Evolutionary conservation across 225 moss, liverwort and hornwort species (phyloP), one percentile per base, ranked within the genome.

Genomic region (Ulota crispa): DNA sequence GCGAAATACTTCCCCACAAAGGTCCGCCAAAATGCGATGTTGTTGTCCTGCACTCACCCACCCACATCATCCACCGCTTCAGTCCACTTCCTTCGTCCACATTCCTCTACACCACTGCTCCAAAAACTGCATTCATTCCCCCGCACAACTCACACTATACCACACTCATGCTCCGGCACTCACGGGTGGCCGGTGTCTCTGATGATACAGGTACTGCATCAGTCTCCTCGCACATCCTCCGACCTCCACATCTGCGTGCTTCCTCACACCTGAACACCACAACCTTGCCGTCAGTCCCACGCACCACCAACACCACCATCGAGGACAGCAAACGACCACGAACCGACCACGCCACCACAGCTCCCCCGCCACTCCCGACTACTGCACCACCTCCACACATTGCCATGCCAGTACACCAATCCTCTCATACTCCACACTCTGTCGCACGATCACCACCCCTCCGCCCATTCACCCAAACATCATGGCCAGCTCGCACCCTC

Each of bases 191-290:
- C 96, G 96, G 86, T 92, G 94, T 79, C 99, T 94, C 83, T 99
- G 99, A 81, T 99, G 96, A 72, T 92, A 99, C 80, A 99, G 88
- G 77, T 99, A 99, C 77, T 90, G 92, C 99, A 99, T 96, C 1
- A 99, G 93, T 68, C 89, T 89, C 31, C 92, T 90, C 15, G 92
- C 94, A 81, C 99, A 99, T 42, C 87, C 86, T 78, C 96, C 95
- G 81, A 90, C 87, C 85, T 99, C 99, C 57, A 89, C 83, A 55
- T 85, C 87, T 70, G 90, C 90, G 83, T 91, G 94, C 86, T 99
- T 99, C 54, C 94, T 75, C 73, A 87, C 80, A 47, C 90, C 92
- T 86, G 81, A 82, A 76, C 26, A 72, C 28, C 53, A 43, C 61
- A 65, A 70, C 18, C 21, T 24, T 55, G 57, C 43, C 62, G 57